These are phyloP conservation scores for Aspergillus nidulans DNA, from an alignment of 495 filamentous ascomycete genomes.

Conservation along the genomic window DNA sequence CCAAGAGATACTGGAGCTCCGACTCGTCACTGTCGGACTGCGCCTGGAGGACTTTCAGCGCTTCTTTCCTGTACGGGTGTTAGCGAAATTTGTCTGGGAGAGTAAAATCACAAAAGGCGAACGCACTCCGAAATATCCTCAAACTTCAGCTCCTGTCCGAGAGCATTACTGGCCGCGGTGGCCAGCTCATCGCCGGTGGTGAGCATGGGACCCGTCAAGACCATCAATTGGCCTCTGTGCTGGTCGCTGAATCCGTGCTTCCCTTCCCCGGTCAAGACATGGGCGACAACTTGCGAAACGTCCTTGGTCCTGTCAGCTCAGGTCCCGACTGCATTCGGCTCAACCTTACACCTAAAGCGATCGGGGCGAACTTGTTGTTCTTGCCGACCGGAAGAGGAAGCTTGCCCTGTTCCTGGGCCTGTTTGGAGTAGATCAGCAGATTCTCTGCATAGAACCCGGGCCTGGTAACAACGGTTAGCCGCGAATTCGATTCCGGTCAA, in stretches of 20 bases:
- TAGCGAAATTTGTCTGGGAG: too few relatives aligned
- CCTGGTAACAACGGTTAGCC: too few relatives aligned
- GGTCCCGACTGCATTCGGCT: too few relatives aligned
- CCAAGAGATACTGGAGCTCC: conserved; percentile 50
- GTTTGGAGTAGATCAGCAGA: too few relatives aligned
- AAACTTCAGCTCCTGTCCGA: conserved; percentile 47
- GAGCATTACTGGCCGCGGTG: conserved; percentile 41
- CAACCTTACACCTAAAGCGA: too few relatives aligned
- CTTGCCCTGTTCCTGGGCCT: too few relatives aligned
- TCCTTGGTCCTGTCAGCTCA: too few relatives aligned
- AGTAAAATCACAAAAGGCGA: too few relatives aligned
- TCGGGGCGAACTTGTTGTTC: too few relatives aligned
- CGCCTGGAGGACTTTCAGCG: conserved; percentile 38
- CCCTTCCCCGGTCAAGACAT: conserved; percentile 46
- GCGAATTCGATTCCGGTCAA: too few relatives aligned
- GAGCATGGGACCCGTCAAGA: conserved; percentile 51
- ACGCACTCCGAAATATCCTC: conserved; percentile 50
- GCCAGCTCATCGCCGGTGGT: conserved; percentile 48
- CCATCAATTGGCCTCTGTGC: conserved; percentile 53
- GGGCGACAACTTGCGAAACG: conserved; percentile 46
- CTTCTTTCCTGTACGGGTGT: conserved; percentile 36
- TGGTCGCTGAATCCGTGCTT: conserved; percentile 51
- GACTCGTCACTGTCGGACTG: conserved; percentile 43
- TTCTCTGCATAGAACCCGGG: too few relatives aligned
- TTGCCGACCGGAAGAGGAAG: too few relatives aligned